Base-by-base conservation (phyloP, 768 basidiomycete genomes). In the Exidia glandulosa region DNA sequence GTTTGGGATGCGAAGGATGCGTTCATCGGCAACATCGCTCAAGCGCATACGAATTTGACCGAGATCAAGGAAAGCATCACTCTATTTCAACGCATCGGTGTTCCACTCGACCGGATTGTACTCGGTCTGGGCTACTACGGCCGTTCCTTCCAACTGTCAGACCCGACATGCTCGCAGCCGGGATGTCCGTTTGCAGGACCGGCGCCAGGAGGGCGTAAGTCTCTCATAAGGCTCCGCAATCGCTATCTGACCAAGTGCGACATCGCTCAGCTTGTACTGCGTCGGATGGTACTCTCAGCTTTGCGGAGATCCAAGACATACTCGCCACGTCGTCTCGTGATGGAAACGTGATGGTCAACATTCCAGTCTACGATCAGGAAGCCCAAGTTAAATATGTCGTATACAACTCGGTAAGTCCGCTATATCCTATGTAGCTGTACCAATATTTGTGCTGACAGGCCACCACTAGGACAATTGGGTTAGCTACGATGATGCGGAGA, bases 1-100 rank as follows among this genome's bases (percentile, higher is more conserved):
- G 36, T 54, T 57, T 61, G 60, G 60, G 60, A 61, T 59, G 60
- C 30, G 9, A 59, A 25, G 25, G 60, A 61, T 58, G 32, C 57
- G 7, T 58, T 23, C 29, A 37, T 58, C 32, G 57, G 57, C 32
- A 32, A 32, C n/a, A 45, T 58, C 29, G 57, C 37, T 23, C 57
- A 34, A 19, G 57, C 57, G 32, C 57, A 58, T 37, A 58, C 57
- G 6, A 58, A 58, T 23, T 30, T 58, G n/a, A 58, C 57, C n/a
- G 57, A 58, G 37, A 58, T 58, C 33, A 37, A 59, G 19, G 27
- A 60, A n/a, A 48, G 31, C 2, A 37, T 61, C 34, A 27, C 61
- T 27, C 60, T 61, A 29, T 61, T 60, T 34, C 32, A 31, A 30
- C 31, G 57, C 29, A 41, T 60, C 4, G 60, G 59, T 29, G 47